Percentiles rank a stretch among this genome's conserved stretches.
Conservation (phyloP, 306 rosid species). For the Biancaea sappan region DNA sequence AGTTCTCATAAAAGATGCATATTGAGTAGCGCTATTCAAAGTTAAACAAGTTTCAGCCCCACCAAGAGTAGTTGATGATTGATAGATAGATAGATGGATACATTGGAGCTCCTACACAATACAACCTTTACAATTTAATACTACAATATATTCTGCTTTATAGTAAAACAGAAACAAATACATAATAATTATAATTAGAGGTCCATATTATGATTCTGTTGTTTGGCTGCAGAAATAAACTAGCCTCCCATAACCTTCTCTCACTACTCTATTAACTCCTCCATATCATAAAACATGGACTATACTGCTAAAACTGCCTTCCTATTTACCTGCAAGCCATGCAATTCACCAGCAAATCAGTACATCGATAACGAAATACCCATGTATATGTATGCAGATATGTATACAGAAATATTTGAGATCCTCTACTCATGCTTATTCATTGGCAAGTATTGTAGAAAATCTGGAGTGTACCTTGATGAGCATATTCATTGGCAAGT, state of each 20-base stretch:
- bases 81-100: too few species aligned
- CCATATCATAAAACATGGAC: constrained; percentile 31
- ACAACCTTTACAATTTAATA: constrained; percentile 39
- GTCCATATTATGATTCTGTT: constrained; percentile 38
- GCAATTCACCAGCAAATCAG: neutral
- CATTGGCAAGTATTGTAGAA: neutral
- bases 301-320: constrained; percentile 33
- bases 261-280: constrained; percentile 28
- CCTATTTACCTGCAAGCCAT: constrained; percentile 53
- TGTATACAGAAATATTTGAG: too few species aligned
- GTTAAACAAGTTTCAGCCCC: constrained; percentile 38
- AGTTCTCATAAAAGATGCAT: neutral
- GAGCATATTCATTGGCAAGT: constrained; percentile 35
- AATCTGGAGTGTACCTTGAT: constrained; percentile 50
- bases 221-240: constrained; percentile 52
- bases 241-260: constrained; percentile 43
- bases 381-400: neutral
- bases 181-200: constrained; percentile 34
- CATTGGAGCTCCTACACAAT: constrained; percentile 33
- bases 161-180: constrained; percentile 35
- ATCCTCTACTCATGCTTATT: neutral
- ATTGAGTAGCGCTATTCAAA: too few species aligned
- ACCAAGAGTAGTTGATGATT: constrained; percentile 33
- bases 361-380: neutral
- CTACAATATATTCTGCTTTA: constrained; percentile 31